These are phyloP conservation scores for Epicoccum sorghinum DNA, from an alignment of 2,329 filamentous ascomycete genomes.

Conservation along the genomic window DNA sequence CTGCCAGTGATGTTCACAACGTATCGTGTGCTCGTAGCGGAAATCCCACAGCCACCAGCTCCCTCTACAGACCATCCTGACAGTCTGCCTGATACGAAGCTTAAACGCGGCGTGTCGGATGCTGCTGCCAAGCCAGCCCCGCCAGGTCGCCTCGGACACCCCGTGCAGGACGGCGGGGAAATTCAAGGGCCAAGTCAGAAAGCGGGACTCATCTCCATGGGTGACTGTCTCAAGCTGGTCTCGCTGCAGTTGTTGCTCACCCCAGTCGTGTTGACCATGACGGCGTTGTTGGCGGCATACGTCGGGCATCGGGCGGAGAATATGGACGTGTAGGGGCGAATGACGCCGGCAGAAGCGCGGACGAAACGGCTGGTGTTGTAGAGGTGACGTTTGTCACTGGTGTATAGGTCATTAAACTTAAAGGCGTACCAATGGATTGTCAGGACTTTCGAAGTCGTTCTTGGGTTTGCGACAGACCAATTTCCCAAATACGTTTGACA, in stretches of 20 bases:
- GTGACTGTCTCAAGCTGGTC: slow-evolving; percentile 5
- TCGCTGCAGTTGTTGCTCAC: slow-evolving; percentile 7
- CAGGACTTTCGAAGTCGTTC: too few relatives aligned
- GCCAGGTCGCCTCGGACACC: not conserved
- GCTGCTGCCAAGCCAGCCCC: not conserved
- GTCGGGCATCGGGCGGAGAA: slow-evolving; percentile 4
- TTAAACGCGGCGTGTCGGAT: not conserved
- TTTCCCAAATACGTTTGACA: too few relatives aligned
- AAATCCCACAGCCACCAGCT: slow-evolving; percentile 1
- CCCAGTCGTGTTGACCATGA: slow-evolving; percentile 3
- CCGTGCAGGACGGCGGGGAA: not conserved
- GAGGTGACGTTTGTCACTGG: too few relatives aligned
- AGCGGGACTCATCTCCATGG: slow-evolving; percentile 4
- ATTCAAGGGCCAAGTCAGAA: not conserved
- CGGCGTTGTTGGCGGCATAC: slow-evolving; percentile 4
- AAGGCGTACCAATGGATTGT: too few relatives aligned
- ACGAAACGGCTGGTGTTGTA: too few relatives aligned
- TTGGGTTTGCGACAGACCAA: too few relatives aligned
- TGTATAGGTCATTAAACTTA: too few relatives aligned
- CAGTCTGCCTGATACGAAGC: not conserved
- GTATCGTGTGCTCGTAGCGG: slow-evolving; percentile 5
- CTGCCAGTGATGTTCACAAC: slow-evolving; percentile 5
- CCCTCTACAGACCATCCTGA: not conserved
- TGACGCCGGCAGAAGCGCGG: too few relatives aligned
- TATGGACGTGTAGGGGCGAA: not conserved